phyloP scores from a whole-genome alignment of 2,329 filamentous ascomycete genomes.

The Xylaria sp. region DNA sequence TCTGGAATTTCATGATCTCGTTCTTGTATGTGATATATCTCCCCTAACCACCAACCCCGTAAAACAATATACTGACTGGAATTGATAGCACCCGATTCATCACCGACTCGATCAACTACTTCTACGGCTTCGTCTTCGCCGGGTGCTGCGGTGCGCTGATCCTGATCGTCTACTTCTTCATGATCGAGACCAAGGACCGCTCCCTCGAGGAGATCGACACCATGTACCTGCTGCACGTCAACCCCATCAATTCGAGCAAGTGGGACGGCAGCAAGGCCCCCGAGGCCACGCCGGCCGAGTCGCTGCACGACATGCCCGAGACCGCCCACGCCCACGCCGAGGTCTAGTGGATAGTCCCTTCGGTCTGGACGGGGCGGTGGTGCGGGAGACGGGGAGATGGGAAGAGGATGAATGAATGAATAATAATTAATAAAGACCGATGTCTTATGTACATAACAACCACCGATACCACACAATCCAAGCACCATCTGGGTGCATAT shows the following conservation, averaged over 20 bases:
- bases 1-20: slow-evolving; percentile 65
- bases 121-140: slow-evolving; percentile 72
- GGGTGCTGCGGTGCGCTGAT: slow-evolving; percentile 66
- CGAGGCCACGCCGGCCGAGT: slow-evolving; percentile 14
- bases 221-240: slow-evolving; percentile 65
- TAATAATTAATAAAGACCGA: too few species aligned
- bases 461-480: too few species aligned
- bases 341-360: slow-evolving; percentile 12
- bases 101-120: slow-evolving; percentile 68
- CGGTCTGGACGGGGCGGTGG: too few species aligned
- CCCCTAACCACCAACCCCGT: background rate
- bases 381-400: too few species aligned
- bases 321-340: slow-evolving; percentile 1
- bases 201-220: slow-evolving; percentile 76
- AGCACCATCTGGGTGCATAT: too few species aligned
- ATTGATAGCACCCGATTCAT: slow-evolving; percentile 67
- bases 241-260: slow-evolving; percentile 49
- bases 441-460: too few species aligned
- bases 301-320: slow-evolving; percentile 13
- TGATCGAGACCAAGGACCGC: slow-evolving; percentile 72
- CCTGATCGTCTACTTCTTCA: slow-evolving; percentile 72
- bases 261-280: slow-evolving; percentile 40
- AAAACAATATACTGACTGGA: slow-evolving; percentile 31
- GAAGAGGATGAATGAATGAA: too few species aligned
- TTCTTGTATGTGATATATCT: slow-evolving; percentile 46